phyloP scores from a whole-genome alignment of 306 rosid species.

The Rosa multiflora region DNA sequence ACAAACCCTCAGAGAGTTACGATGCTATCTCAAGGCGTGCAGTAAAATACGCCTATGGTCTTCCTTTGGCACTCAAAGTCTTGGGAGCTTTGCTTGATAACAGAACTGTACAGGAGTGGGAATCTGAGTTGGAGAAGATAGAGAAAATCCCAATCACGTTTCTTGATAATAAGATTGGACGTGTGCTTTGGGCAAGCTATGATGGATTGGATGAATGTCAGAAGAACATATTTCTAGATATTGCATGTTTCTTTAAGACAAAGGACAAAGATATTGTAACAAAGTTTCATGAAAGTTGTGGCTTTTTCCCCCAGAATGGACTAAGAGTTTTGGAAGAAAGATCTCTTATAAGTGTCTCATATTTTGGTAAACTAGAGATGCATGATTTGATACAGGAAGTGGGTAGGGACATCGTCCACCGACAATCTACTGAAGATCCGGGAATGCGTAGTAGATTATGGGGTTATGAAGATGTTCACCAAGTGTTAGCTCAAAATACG shows the following conservation, averaged over 20 bases:
- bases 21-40: background rate
- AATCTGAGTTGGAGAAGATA: background rate
- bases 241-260: slow-evolving; percentile 44
- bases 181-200: background rate
- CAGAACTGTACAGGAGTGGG: background rate
- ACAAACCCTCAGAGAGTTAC: background rate
- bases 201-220: background rate
- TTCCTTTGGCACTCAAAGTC: background rate
- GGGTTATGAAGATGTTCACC: background rate
- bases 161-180: background rate
- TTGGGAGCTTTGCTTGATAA: background rate
- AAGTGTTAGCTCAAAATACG: slow-evolving; percentile 9
- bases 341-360: slow-evolving; percentile 16
- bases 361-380: background rate
- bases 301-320: slow-evolving; percentile 26
- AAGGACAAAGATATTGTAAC: slow-evolving; percentile 13
- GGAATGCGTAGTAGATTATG: background rate
- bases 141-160: background rate
- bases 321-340: slow-evolving; percentile 1
- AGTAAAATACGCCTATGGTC: background rate
- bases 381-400: background rate
- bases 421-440: background rate
- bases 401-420: background rate
- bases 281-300: slow-evolving; percentile 21
- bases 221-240: background rate